Evolutionary conservation across 306 rosid genomes (phyloP), one percentile per base, ranked within the genome.

Genomic region (Phaseolus lunatus): DNA sequence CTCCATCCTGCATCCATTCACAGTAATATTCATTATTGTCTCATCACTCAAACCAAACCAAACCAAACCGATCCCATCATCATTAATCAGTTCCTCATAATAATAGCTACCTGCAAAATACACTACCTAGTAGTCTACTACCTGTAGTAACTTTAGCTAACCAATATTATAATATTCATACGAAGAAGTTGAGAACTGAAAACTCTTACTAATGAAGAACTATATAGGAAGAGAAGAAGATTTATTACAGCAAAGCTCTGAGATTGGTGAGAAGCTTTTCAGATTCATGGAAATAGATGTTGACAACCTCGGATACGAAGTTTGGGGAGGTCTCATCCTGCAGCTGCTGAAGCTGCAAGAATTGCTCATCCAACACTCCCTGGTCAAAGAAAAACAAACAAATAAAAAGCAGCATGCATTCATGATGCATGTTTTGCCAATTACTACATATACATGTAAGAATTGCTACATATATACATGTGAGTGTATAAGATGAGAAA

Each of bases 281-380:
- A 3, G 98, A 94, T 67, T 92, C 96, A 19, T 90, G 98, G 47
- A 94, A 94, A 67, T 94, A 94, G 54, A 94, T 92, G 90, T 89
- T 94, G 39, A 94, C 95, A 23, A 94, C 97, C 75, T 94, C 97
- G 2, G 89, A 89, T 29, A 94, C 98, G 39, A 94, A 94, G 87
- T 94, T 94, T 0, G 98, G 98, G 2, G 98, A 90, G 27, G 91
- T 84, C 43, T 94, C 96, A 67, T 94, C 98, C 54, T 94, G 97
- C 8, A 94, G 93, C 80, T 94, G 97, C 49, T 92, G 98, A 4
- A 94, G 95, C 83, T 90, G 98, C 90, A 94, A 73, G 90, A 92
- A 94, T 70, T 94, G 97, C 68, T 94, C 98, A 52, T 94, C 97
- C 88, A 94, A 76, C 3, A 94, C 95, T 77, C 98, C 98, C 95